These are phyloP conservation scores for Phytophthora pistaciae DNA, from an alignment of 352 stramenopile genomes.

Conservation along the genomic window DNA sequence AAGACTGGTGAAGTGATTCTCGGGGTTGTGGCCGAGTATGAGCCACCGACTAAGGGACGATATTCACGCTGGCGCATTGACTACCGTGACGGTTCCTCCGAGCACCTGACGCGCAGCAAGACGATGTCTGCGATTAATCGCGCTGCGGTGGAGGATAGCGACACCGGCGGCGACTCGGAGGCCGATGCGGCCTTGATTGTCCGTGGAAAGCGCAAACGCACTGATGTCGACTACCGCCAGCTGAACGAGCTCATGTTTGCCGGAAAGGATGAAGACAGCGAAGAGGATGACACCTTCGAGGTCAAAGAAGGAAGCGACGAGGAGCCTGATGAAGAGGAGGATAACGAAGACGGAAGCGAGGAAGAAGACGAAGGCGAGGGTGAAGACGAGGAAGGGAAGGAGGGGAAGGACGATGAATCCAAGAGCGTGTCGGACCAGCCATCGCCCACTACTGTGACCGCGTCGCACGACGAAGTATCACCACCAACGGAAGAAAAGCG, in stretches of 20 bases:
- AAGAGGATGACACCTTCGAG: slow-evolving; percentile 59
- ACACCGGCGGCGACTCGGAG: slow-evolving; percentile 28
- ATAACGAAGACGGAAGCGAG: slow-evolving; percentile 39
- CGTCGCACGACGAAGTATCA: slow-evolving; percentile 25
- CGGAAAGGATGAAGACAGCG: slow-evolving; percentile 65
- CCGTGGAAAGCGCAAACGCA: slow-evolving; percentile 82
- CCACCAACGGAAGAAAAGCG: slow-evolving; percentile 18
- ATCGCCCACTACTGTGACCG: slow-evolving; percentile 35
- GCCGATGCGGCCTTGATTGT: slow-evolving; percentile 58
- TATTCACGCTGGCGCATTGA: slow-evolving; percentile 70
- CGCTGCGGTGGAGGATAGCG: slow-evolving; percentile 31
- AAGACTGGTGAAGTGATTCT: slow-evolving; percentile 46
- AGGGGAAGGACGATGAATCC: slow-evolving; percentile 6
- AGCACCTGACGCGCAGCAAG: slow-evolving; percentile 42
- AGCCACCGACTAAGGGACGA: slow-evolving; percentile 21
- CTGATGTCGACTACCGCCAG: slow-evolving; percentile 79
- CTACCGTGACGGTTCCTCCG: slow-evolving; percentile 63
- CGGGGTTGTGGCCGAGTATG: slow-evolving; percentile 63
- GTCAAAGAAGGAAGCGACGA: slow-evolving; percentile 54
- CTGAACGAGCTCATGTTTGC: slow-evolving; percentile 86
- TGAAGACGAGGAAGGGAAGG: slow-evolving; percentile 20
- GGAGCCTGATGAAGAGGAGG: slow-evolving; percentile 40
- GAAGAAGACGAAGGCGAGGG: slow-evolving; percentile 24
- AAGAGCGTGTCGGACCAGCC: slow-evolving; percentile 20
- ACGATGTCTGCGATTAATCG: slow-evolving; percentile 41